These are phyloP conservation scores for thale cress (Arabidopsis thaliana) DNA, from an alignment of 345 rosid species.

Conservation along the genomic window TAIR10.1 NC_003070.9:29935001-29935500, in stretches of 20 bases:
- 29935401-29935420: slow-evolving; percentile 51
- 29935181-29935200: slow-evolving; percentile 84
- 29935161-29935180: slow-evolving; percentile 65
- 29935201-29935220: slow-evolving; percentile 84
- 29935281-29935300: slow-evolving; percentile 42
- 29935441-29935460: slow-evolving; percentile 52
- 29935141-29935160: slow-evolving; percentile 56
- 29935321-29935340: slow-evolving; percentile 44
- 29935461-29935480: slow-evolving; percentile 48
- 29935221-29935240: slow-evolving; percentile 64
- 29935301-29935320: slow-evolving; percentile 47
- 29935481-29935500: slow-evolving; percentile 50
- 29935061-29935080: slow-evolving; percentile 88
- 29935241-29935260: slow-evolving; percentile 46
- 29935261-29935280: slow-evolving; percentile 42
- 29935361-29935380: slow-evolving; percentile 49
- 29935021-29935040: slow-evolving; percentile 59
- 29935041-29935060: slow-evolving; percentile 73
- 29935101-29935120: slow-evolving; percentile 68
- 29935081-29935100: slow-evolving; percentile 78
- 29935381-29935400: slow-evolving; percentile 47
- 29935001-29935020: slow-evolving; percentile 61
- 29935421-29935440: slow-evolving; percentile 48
- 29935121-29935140: slow-evolving; percentile 55
- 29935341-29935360: slow-evolving; percentile 43